These are phyloP conservation scores for Scutellaria galericulata DNA, from an alignment of 257 asterid genomes.

Conservation along the genomic window DNA sequence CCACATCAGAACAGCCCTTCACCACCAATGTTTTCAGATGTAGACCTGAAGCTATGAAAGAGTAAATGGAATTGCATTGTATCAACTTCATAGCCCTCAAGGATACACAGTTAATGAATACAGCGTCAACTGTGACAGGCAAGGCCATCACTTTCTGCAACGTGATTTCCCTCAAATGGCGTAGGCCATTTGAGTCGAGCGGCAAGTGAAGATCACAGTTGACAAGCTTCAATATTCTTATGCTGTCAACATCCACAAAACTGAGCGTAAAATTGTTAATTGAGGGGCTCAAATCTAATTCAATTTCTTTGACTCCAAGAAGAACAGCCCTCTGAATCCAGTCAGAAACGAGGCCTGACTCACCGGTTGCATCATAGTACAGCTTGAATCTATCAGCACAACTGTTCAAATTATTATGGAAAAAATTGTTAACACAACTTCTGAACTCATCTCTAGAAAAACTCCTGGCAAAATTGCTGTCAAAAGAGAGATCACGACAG, in stretches of 20 bases:
- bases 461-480: not conserved
- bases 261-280: not conserved
- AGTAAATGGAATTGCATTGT: not conserved
- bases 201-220: conserved; percentile 35
- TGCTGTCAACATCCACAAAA: not conserved
- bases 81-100: conserved; percentile 12
- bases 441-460: conserved; percentile 1
- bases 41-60: not conserved
- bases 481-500: conserved; percentile 40
- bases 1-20: conserved; percentile 24
- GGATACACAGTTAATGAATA: conserved; percentile 21
- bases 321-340: conserved; percentile 28
- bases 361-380: conserved; percentile 23
- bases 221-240: conserved; percentile 32
- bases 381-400: conserved; percentile 15
- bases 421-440: not conserved
- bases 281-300: conserved; percentile 28
- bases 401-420: not conserved
- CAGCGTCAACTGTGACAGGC: not conserved
- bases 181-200: conserved; percentile 3
- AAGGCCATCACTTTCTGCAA: conserved; percentile 16
- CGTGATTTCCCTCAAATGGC: conserved; percentile 26
- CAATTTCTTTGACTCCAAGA: conserved; percentile 30
- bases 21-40: conserved; percentile 29
- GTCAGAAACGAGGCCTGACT: not conserved